phyloP scores from a whole-genome alignment of 441 rosid species.

The Croton setiger region DNA sequence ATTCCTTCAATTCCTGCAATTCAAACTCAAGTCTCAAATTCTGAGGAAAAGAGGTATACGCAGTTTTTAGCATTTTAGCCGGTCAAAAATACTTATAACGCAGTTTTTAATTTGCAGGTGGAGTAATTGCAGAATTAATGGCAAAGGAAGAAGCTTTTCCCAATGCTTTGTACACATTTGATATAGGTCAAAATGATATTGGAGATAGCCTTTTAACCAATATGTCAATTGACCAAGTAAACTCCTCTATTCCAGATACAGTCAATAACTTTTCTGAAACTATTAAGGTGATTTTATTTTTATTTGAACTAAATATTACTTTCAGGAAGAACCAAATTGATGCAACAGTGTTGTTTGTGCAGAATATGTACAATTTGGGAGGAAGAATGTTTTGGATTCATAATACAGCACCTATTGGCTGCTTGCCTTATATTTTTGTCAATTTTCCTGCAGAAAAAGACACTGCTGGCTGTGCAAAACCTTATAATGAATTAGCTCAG shows the following conservation, averaged over 20 bases:
- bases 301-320: not conserved
- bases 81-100: too few species aligned
- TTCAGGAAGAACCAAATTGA: too few species aligned
- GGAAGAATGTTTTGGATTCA: conserved; percentile 47
- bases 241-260: conserved; percentile 34
- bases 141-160: conserved; percentile 30
- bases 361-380: conserved; percentile 34
- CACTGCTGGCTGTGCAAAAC: conserved; percentile 36
- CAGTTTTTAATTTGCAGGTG: too few species aligned
- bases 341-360: conserved; percentile 5
- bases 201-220: conserved; percentile 32
- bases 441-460: conserved; percentile 29
- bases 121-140: conserved; percentile 27
- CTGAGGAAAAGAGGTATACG: conserved; percentile 28
- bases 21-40: conserved; percentile 29
- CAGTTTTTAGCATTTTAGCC: too few species aligned
- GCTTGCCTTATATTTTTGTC: conserved; percentile 30
- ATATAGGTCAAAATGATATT: conserved; percentile 45
- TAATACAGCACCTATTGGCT: conserved; percentile 46
- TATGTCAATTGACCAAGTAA: conserved; percentile 30
- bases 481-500: conserved; percentile 35
- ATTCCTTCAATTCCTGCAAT: conserved; percentile 28
- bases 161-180: conserved; percentile 34
- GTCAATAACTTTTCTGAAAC: conserved; percentile 24
- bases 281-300: conserved; percentile 25